These are phyloP conservation scores for Drechslerella dactyloides DNA, from an alignment of 2,329 filamentous ascomycete species.

Conservation along the genomic window DNA sequence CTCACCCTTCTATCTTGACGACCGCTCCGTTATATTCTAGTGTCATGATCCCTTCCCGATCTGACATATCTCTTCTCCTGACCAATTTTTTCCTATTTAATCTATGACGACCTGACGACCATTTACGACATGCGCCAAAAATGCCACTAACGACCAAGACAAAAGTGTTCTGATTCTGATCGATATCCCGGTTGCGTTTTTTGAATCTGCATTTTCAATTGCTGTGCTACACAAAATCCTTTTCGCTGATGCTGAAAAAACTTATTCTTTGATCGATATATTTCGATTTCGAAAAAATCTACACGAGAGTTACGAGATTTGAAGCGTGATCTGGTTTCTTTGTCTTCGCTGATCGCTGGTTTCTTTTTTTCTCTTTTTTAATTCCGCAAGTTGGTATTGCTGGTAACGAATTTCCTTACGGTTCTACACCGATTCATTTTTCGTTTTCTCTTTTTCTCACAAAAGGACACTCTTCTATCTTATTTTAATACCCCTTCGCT, in stretches of 20 bases:
- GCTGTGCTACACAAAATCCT: slow-evolving; percentile 18
- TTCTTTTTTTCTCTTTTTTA: slow-evolving; percentile 3
- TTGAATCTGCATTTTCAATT: slow-evolving; percentile 7
- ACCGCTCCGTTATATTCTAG: slow-evolving; percentile 16
- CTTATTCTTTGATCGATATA: slow-evolving; percentile 15
- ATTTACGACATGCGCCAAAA: slow-evolving; percentile 37
- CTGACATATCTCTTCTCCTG: slow-evolving; percentile 10
- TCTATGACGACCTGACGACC: slow-evolving; percentile 30
- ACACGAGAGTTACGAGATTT: slow-evolving; percentile 44
- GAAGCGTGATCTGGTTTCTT: slow-evolving; percentile 46
- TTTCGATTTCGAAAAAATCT: slow-evolving; percentile 12
- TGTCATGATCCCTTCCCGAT: background rate
- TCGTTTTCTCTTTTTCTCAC: slow-evolving; percentile 17
- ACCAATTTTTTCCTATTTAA: slow-evolving; percentile 12
- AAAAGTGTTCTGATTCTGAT: slow-evolving; percentile 36
- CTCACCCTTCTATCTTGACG: slow-evolving; percentile 3
- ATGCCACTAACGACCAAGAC: slow-evolving; percentile 36
- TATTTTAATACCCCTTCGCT: background rate
- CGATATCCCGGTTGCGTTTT: slow-evolving; percentile 31
- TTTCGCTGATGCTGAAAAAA: slow-evolving; percentile 9
- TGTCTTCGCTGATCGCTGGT: slow-evolving; percentile 45
- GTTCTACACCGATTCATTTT: slow-evolving; percentile 16
- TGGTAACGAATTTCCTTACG: slow-evolving; percentile 45
- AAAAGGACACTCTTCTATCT: slow-evolving; percentile 4
- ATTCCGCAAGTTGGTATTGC: slow-evolving; percentile 15